phyloP scores from a whole-genome alignment of 257 asterid species.

The Nicotiana benthamiana region DNA sequence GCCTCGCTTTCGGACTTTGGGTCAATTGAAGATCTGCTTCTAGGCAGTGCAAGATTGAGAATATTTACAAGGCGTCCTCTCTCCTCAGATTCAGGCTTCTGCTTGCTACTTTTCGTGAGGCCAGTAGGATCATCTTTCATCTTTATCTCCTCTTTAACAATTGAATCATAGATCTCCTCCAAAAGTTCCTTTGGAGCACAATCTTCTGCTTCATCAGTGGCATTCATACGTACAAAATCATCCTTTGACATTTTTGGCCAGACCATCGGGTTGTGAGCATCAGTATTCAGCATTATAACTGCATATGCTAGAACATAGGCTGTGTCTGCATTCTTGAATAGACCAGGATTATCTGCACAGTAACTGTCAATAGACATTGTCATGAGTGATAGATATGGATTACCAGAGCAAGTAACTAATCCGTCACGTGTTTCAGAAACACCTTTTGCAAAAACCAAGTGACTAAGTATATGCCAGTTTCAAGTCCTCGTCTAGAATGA shows the following conservation, averaged over 20 bases:
- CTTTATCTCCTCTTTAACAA: conserved; percentile 87
- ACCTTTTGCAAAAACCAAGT: conserved; percentile 1
- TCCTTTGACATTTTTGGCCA: conserved; percentile 98
- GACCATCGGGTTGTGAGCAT: conserved; percentile 98
- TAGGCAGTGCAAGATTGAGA: conserved; percentile 93
- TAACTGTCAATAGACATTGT: conserved; percentile 43
- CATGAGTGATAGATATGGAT: neutral
- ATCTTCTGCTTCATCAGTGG: conserved; percentile 79
- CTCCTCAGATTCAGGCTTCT: conserved; percentile 72
- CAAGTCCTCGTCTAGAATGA: neutral
- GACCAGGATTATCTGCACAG: conserved; percentile 90
- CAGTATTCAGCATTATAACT: conserved; percentile 95
- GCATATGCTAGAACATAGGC: conserved; percentile 99
- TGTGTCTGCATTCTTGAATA: conserved; percentile 95
- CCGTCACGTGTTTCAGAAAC: neutral
- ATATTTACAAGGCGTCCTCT: conserved; percentile 72
- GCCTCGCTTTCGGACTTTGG: conserved; percentile 84
- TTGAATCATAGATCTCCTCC: conserved; percentile 96
- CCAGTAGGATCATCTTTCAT: conserved; percentile 83
- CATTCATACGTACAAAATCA: conserved; percentile 80
- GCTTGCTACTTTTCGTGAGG: conserved; percentile 56
- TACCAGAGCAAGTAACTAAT: neutral
- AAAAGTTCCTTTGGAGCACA: conserved; percentile 86
- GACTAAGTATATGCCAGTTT: neutral
- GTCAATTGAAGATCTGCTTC: conserved; percentile 55